Conservation (phyloP, 164 flowering plant species). For the Santalum album region DNA sequence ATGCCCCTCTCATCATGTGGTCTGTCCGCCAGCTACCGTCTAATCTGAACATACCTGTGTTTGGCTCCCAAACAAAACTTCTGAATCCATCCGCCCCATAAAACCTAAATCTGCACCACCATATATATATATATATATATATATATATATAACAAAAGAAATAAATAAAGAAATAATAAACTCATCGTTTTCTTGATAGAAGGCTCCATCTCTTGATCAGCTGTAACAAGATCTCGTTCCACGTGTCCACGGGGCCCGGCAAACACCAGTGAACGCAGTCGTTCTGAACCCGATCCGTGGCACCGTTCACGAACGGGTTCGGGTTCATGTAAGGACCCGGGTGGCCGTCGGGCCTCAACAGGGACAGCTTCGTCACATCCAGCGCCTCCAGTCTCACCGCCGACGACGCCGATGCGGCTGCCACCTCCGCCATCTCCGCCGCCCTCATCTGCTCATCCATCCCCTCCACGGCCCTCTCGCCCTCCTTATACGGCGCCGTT, state of each 20-base stretch:
- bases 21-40: too few relatives aligned
- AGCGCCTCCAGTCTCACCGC: slow-evolving; percentile 42
- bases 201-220: slow-evolving; percentile 50
- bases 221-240: slow-evolving; percentile 80
- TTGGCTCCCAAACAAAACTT: too few relatives aligned
- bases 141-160: too few relatives aligned
- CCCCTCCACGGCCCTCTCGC: slow-evolving; percentile 48
- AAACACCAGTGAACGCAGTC: slow-evolving; percentile 98
- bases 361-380: slow-evolving; percentile 61
- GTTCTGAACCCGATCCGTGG: slow-evolving; percentile 57
- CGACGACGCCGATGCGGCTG: slow-evolving; percentile 22
- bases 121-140: too few relatives aligned
- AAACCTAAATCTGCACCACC: too few relatives aligned
- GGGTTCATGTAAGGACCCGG: slow-evolving; percentile 94
- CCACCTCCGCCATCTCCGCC: slow-evolving; percentile 48
- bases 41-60: too few relatives aligned
- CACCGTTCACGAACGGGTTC: slow-evolving; percentile 64
- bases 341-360: slow-evolving; percentile 88
- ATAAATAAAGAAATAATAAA: not conserved
- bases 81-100: too few relatives aligned
- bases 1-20: too few relatives aligned
- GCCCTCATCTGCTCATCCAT: slow-evolving; percentile 73
- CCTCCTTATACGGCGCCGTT: slow-evolving; percentile 48
- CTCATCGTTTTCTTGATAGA: slow-evolving; percentile 7
- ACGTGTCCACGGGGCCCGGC: slow-evolving; percentile 85